These are phyloP conservation scores for Byssothecium circinans DNA, from an alignment of 2,329 filamentous ascomycete genomes.

Conservation along the genomic window DNA sequence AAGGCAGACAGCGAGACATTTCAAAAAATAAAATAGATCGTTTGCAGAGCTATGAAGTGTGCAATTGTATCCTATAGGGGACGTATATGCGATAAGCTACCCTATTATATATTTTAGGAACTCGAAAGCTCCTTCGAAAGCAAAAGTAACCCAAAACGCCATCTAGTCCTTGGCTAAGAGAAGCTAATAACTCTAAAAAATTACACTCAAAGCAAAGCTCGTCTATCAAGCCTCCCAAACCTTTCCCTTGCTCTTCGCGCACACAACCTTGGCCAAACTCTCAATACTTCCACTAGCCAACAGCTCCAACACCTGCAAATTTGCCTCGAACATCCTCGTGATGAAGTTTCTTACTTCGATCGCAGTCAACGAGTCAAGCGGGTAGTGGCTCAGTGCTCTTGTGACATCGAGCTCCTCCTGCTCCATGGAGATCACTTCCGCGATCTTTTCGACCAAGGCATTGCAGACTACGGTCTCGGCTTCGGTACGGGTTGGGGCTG, in stretches of 20 bases:
- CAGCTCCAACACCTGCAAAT: slow-evolving; percentile 59
- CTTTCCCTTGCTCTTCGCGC: slow-evolving; percentile 9
- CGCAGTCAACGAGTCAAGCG: slow-evolving; percentile 33
- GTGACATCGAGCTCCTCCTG: slow-evolving; percentile 27
- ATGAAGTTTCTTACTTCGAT: slow-evolving; percentile 38
- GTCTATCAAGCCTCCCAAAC: neutral
- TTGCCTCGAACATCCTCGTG: slow-evolving; percentile 48
- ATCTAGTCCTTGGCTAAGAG: no score
- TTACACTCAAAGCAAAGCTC: no score
- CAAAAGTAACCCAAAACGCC: no score
- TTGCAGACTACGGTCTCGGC: slow-evolving; percentile 26
- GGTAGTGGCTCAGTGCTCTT: slow-evolving; percentile 23
- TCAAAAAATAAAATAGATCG: no score
- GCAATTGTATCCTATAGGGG: no score
- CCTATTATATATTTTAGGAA: no score
- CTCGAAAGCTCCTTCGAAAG: no score
- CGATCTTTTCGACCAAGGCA: slow-evolving; percentile 29
- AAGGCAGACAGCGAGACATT: no score
- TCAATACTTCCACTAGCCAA: slow-evolving; percentile 50
- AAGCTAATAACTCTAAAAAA: no score
- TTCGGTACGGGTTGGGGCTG: slow-evolving; percentile 18
- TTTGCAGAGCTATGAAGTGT: no score
- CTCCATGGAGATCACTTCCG: slow-evolving; percentile 27
- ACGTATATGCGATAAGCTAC: no score
- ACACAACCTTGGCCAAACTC: slow-evolving; percentile 10